Evolutionary conservation across 1,284 basidiomycete genomes (phyloP).

Genomic region (Pseudomicrostroma phylloplanum): DNA sequence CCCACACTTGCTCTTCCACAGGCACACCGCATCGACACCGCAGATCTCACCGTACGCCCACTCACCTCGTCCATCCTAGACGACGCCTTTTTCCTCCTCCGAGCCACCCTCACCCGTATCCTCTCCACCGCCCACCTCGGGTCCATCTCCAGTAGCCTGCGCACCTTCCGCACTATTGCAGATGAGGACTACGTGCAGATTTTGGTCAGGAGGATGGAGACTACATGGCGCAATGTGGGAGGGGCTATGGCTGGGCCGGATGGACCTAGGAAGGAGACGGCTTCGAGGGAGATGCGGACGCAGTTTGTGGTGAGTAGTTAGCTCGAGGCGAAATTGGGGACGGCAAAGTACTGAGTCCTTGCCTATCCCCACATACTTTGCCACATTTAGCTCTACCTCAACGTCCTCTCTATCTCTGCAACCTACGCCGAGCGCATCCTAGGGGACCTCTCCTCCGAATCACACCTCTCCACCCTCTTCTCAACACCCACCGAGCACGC

Average conservation of each 20-base stretch:
- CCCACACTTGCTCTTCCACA: conserved; percentile 3
- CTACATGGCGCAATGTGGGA: conserved; percentile 32
- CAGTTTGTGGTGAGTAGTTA: conserved; percentile 27
- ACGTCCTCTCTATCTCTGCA: conserved; percentile 39
- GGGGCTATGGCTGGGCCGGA: conserved; percentile 36
- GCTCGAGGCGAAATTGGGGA: no score
- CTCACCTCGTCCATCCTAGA: conserved; percentile 44
- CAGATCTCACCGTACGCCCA: conserved; percentile 29
- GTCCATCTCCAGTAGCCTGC: conserved; percentile 23
- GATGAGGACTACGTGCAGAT: conserved; percentile 45
- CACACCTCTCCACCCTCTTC: conserved; percentile 4
- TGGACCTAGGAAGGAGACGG: conserved; percentile 44
- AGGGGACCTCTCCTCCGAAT: conserved; percentile 23
- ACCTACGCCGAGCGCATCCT: conserved; percentile 38
- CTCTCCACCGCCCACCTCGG: conserved; percentile 35
- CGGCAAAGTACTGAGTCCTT: no score
- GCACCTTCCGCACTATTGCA: conserved; percentile 23
- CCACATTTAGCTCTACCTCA: conserved; percentile 32
- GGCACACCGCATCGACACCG: conserved; percentile 20
- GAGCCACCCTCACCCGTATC: conserved; percentile 35
- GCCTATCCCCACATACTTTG: background rate
- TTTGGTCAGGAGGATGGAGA: conserved; percentile 44
- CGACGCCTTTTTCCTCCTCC: conserved; percentile 47
- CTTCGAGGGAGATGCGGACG: conserved; percentile 42
- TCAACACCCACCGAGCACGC: background rate